phyloP scores from a whole-genome alignment of 2,329 filamentous ascomycete genomes.

The Trichoderma sp. region DNA sequence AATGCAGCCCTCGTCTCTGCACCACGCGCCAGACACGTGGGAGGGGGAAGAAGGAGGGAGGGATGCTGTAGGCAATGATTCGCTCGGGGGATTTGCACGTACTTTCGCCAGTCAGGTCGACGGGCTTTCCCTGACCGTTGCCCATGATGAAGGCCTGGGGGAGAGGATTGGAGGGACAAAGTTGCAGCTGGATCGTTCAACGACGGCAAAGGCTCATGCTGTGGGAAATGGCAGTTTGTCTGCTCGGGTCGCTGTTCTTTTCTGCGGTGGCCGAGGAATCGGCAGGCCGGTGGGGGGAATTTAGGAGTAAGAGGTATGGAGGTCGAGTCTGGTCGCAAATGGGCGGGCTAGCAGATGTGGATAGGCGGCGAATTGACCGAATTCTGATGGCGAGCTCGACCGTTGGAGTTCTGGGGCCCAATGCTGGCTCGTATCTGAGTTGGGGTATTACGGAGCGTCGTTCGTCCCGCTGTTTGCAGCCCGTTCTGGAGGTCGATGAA shows the following conservation, averaged over 20 bases:
- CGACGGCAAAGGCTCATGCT: slow-evolving; percentile 31
- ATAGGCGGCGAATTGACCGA: slow-evolving; percentile 17
- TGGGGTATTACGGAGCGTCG: not conserved
- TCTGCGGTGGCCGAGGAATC: slow-evolving; percentile 12
- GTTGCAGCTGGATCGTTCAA: slow-evolving; percentile 24
- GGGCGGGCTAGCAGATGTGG: slow-evolving; percentile 9
- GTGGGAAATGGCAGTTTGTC: slow-evolving; percentile 1
- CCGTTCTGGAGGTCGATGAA: not conserved
- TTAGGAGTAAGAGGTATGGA: not conserved
- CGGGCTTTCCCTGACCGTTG: slow-evolving; percentile 91
- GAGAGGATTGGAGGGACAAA: slow-evolving; percentile 28
- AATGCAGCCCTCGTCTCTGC: not conserved
- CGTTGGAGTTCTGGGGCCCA: not conserved
- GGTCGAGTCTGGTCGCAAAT: not conserved
- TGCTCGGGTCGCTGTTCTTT: not conserved
- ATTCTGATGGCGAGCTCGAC: slow-evolving; percentile 7
- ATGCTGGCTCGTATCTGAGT: not conserved
- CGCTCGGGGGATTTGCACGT: slow-evolving; percentile 29
- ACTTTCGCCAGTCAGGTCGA: slow-evolving; percentile 94
- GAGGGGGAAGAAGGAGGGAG: slow-evolving; percentile 19
- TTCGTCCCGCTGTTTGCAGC: not conserved
- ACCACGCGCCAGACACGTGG: slow-evolving; percentile 15
- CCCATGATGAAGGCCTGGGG: slow-evolving; percentile 71
- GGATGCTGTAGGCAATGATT: slow-evolving; percentile 2
- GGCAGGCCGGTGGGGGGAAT: slow-evolving; percentile 11